A percentile compares a stretch with the other conserved stretches of the same genome.
Conservation (phyloP, 768 basidiomycete species). For the Psilocybe cubensis region DNA sequence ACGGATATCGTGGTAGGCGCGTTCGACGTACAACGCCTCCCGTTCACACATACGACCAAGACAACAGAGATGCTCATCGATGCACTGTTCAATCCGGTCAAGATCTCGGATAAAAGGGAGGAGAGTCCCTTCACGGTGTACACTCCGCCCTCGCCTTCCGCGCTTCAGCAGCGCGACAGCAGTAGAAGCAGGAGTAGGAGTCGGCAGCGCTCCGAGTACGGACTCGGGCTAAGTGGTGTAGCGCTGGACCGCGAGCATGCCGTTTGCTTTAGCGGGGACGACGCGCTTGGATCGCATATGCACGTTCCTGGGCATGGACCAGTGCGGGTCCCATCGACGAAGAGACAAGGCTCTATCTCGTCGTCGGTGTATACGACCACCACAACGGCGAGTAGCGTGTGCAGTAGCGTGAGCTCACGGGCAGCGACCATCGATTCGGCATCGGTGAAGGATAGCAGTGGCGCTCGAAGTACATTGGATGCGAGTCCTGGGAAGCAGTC, state of each 20-base stretch:
- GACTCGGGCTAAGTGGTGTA: constrained; percentile 9
- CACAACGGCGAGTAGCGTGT: constrained; percentile 24
- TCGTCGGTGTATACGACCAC: constrained; percentile 17
- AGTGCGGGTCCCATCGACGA: background rate
- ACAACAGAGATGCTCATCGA: constrained; percentile 79
- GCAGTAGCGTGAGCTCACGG: background rate
- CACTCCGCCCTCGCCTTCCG: constrained; percentile 24
- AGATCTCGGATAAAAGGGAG: constrained; percentile 40
- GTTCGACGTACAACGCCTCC: constrained; percentile 48
- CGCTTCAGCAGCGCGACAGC: background rate
- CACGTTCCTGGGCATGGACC: no score
- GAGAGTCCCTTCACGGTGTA: constrained; percentile 49
- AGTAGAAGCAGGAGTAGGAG: background rate
- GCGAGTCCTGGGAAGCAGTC: background rate
- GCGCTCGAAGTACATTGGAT: background rate
- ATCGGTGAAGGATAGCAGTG: constrained; percentile 2
- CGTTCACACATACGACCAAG: constrained; percentile 57
- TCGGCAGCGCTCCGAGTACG: background rate
- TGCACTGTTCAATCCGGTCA: constrained; percentile 76
- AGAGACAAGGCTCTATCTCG: background rate
- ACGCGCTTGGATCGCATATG: background rate
- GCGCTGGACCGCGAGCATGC: background rate
- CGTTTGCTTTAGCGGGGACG: background rate
- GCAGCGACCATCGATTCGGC: constrained; percentile 16
- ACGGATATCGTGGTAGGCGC: constrained; percentile 10